A percentile compares a stretch with the other conserved stretches of the same genome.
These are phyloP conservation scores for Pneumocystis oryctolagi DNA, from an alignment of 1,139 yeast genomes.

Conservation along the genomic window DNA sequence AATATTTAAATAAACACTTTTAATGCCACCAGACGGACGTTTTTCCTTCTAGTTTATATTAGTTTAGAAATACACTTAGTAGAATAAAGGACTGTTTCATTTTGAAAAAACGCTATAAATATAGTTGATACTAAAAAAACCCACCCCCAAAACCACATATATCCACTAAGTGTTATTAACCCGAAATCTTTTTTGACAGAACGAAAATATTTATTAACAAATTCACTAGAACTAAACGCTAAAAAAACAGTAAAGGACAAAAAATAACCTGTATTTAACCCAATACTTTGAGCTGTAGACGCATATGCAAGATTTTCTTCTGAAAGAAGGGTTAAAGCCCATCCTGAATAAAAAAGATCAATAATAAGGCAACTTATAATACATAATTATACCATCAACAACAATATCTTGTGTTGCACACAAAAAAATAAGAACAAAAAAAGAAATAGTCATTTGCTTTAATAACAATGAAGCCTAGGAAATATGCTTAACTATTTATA, in stretches of 20 bases:
- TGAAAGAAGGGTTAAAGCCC: constrained; percentile 85
- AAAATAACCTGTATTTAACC: constrained; percentile 86
- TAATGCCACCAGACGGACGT: constrained; percentile 24
- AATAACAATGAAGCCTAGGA: background rate
- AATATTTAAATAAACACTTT: constrained; percentile 59
- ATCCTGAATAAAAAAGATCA: constrained; percentile 19
- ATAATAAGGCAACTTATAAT: background rate
- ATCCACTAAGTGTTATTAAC: constrained; percentile 54
- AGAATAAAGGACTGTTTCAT: constrained; percentile 14
- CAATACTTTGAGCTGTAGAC: constrained; percentile 93
- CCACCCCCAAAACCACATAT: constrained; percentile 66
- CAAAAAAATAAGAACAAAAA: constrained; percentile 62
- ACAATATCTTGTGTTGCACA: constrained; percentile 98
- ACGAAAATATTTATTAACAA: constrained; percentile 73
- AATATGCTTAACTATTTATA: background rate
- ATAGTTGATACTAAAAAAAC: constrained; percentile 54
- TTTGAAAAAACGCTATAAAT: constrained; percentile 25
- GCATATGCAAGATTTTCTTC: constrained; percentile 78
- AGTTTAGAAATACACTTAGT: background rate
- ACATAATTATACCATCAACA: constrained; percentile 54
- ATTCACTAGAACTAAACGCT: constrained; percentile 82
- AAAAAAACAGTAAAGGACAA: constrained; percentile 77
- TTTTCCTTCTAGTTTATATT: constrained; percentile 6
- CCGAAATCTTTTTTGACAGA: constrained; percentile 47
- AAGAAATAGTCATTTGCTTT: constrained; percentile 36